Percentiles rank a stretch among this genome's conserved stretches.
Conservation (phyloP, 2,329 filamentous ascomycete species). For the Phaeosphaeria sp. region DNA sequence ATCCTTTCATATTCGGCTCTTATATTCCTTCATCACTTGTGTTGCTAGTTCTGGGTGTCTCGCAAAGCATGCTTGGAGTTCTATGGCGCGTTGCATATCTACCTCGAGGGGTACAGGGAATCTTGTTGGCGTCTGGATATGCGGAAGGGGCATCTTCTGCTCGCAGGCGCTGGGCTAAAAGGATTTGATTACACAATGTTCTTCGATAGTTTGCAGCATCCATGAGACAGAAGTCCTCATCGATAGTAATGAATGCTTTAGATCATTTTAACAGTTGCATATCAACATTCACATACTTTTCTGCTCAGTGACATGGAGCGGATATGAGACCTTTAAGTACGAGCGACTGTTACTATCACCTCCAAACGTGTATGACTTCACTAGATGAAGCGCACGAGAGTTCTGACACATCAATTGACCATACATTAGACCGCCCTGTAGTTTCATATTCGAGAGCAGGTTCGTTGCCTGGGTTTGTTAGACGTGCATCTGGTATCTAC, state of each 20-base stretch:
- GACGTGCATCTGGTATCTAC: not conserved
- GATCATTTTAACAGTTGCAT: no score
- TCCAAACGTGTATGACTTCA: no score
- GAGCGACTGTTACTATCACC: no score
- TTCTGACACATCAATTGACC: not conserved
- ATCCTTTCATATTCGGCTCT: not conserved
- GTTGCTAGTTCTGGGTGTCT: slow-evolving; percentile 11
- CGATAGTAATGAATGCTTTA: no score
- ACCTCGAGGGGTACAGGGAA: slow-evolving; percentile 22
- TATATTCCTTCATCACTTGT: slow-evolving; percentile 9
- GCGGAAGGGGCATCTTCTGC: slow-evolving; percentile 2
- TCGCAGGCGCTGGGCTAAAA: not conserved
- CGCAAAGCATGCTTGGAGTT: slow-evolving; percentile 35
- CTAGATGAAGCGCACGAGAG: no score
- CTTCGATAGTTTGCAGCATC: not conserved
- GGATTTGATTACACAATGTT: not conserved
- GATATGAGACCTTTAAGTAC: no score
- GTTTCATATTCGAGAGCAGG: no score
- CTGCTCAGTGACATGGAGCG: no score
- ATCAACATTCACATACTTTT: no score
- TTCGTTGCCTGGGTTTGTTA: no score
- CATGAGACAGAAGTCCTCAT: not conserved
- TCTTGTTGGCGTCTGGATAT: slow-evolving; percentile 25
- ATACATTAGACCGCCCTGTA: no score
- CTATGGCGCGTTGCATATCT: slow-evolving; percentile 20